These are phyloP conservation scores for Lasiosphaeris hirsuta DNA, from an alignment of 495 filamentous ascomycete genomes.

Conservation along the genomic window DNA sequence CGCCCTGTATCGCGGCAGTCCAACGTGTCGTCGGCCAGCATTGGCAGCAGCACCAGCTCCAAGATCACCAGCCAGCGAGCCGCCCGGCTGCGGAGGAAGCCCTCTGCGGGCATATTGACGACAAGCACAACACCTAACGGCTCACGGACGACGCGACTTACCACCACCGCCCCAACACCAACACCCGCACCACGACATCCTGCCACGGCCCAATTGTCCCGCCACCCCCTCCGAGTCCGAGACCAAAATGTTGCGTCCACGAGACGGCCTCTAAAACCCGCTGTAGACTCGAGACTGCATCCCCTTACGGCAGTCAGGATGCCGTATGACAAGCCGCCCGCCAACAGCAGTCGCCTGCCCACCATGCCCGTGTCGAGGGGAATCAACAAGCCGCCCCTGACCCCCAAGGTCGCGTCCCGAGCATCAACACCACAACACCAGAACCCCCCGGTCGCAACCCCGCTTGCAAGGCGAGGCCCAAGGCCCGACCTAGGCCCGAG, in stretches of 20 bases:
- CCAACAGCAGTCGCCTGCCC: constrained; percentile 30
- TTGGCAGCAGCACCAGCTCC: neutral
- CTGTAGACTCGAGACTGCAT: constrained; percentile 25
- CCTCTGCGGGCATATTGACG: constrained; percentile 32
- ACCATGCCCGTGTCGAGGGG: constrained; percentile 41
- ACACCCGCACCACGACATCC: constrained; percentile 6
- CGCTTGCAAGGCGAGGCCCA: constrained; percentile 28
- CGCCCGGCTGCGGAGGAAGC: constrained; percentile 15
- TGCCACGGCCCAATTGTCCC: constrained; percentile 6
- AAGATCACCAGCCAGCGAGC: too few relatives aligned
- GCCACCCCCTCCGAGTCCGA: constrained; percentile 30
- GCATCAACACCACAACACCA: constrained; percentile 27
- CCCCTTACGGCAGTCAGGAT: constrained; percentile 27
- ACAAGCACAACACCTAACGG: constrained; percentile 26
- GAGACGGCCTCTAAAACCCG: constrained; percentile 31
- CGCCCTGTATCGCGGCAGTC: constrained; percentile 1
- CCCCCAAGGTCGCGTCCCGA: constrained; percentile 43
- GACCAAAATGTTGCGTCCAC: constrained; percentile 43
- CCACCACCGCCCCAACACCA: constrained; percentile 17
- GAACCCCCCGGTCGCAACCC: constrained; percentile 32
- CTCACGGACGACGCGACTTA: constrained; percentile 29
- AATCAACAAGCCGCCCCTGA: constrained; percentile 40
- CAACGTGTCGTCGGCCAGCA: constrained; percentile 1
- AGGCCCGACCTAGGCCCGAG: constrained; percentile 10
- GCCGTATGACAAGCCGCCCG: constrained; percentile 27